Evolutionary conservation across 148 eudicot species (phyloP).

Genomic region (Diospyros kaki): DNA sequence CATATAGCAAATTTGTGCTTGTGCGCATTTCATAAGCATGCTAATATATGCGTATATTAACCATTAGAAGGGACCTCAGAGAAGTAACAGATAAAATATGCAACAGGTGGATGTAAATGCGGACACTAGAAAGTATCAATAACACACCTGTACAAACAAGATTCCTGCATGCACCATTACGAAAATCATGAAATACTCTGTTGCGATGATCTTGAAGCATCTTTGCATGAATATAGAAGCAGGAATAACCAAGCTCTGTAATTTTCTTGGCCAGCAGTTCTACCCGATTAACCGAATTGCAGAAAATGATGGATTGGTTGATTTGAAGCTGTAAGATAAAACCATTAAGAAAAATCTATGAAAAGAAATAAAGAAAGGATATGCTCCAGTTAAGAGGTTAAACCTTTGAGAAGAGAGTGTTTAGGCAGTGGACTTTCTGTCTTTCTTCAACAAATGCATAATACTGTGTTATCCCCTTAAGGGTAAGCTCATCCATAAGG

Average conservation of each 20-base stretch:
- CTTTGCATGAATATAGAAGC: constrained; percentile 95
- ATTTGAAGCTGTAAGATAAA: constrained; percentile 75
- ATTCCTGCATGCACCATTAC: constrained; percentile 92
- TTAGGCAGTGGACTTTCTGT: constrained; percentile 85
- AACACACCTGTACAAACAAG: constrained; percentile 86
- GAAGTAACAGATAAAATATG: neutral
- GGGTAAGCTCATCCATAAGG: constrained; percentile 90
- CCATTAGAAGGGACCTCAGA: too few relatives aligned
- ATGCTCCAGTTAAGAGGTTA: constrained; percentile 4
- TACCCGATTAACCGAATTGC: constrained; percentile 92
- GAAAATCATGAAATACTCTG: constrained; percentile 91
- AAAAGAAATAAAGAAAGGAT: neutral
- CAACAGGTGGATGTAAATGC: neutral
- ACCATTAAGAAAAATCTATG: neutral
- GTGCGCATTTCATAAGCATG: too few relatives aligned
- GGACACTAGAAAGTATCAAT: constrained; percentile 17
- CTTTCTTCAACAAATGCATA: constrained; percentile 95
- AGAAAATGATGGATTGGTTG: constrained; percentile 88
- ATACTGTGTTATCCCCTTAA: constrained; percentile 82
- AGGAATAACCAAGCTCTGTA: constrained; percentile 90
- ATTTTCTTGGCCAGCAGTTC: constrained; percentile 88
- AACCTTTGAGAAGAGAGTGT: constrained; percentile 93
- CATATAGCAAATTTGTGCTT: too few relatives aligned
- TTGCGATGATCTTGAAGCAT: constrained; percentile 95
- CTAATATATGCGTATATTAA: too few relatives aligned